Base-by-base conservation (phyloP, 768 basidiomycete species). In the Cystofilobasidium capitatum region DNA sequence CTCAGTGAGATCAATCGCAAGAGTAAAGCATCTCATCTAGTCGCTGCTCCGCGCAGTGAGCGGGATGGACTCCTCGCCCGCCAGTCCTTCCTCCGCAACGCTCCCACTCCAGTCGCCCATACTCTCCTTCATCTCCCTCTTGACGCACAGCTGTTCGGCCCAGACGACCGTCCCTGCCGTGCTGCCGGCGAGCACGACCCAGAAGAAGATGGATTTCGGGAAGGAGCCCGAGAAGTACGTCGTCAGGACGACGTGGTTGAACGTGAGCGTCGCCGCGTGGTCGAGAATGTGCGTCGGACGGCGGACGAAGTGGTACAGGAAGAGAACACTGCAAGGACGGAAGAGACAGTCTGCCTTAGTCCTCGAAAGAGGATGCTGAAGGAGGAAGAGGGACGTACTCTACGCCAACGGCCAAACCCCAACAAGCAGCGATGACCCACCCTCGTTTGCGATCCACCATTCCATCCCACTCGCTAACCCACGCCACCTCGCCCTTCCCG, bases 241-340 rank as follows among this genome's bases (percentile, higher is more conserved):
- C 63, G 96, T 94, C 69, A 98, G 80, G 64, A 98, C 86, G 66
- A 94, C 80, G 77, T 99, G 96, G 75, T 86, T 89, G 81, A 94
- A 89, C 58, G 89, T 79, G 58, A 98, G 83, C 0, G 96, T 98
- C 69, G 94, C 76, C 12, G 90, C 82, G 78, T 96, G 96, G 79
- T 99, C 96, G 72, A 99, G 86, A 74, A 98, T 88, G 72, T 94
- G 83, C 26, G 94, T 89, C 42, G 96, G 96, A 57, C 90, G 83
- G 57, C 91, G 87, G 76, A 99, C 82, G 74, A 99, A 81, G 70
- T 83, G 82, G 78, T 89, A 98, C 12, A 98, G 81, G 75, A 86
- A 92, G 74, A 86, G 87, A 63, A 94, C 79, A 75, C 84, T 85
- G 71, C 81, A 81, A 70, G 54, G n/a, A 42, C 9, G 24, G 3